Base-by-base conservation (phyloP, 2,329 filamentous ascomycete genomes). In the Aspergillus sclerotialis region DNA sequence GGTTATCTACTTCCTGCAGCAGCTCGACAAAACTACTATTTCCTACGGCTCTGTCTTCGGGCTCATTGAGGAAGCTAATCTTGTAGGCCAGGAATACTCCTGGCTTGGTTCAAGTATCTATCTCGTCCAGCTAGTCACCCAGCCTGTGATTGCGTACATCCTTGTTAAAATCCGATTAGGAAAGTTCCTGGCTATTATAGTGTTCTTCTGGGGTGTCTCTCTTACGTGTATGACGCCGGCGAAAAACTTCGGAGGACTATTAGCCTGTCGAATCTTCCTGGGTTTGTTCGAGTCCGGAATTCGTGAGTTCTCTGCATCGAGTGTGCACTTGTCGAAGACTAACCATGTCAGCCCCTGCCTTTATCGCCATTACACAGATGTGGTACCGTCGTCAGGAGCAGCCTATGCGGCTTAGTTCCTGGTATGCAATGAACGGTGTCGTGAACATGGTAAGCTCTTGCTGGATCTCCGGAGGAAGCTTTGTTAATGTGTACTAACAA, bases 41-140 rank as follows among this genome's bases (percentile, higher is more conserved):
- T 65, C 60, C 2, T 82, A 80, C 46, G 75, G 75, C 3, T 78
- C 76, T 0, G 72, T 81, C 8, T 81, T 81, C 44, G 77, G 77
- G 2, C 63, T 82, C 8, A 70, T 76, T 19, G 62, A 77, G 33
- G 73, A 79, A 49, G 71, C 76, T 0, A 51, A 69, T 26, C 69
- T 82, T 2, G 58, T 69, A 7, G 75, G 75, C 11, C 63, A 75
- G 31, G 67, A 81, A 39, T 74, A 68, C 50, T 68, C 64, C 21
- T 73, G 69, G 70, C 55, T 70, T 0, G 67, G 68, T 1, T 63
- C 66, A 4, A 65, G 74, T 17, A 69, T 75, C 9, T 75, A 76
- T 39, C 58, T 76, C 25, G 71, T 70, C 0, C 72, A 76, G 48
- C 59, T 76, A 17, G 64, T 72, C 2, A 69, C 67, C 46, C 71